These are phyloP conservation scores for Chrysoporthe austroafricana DNA, from an alignment of 2,329 filamentous ascomycete species.

Conservation along the genomic window DNA sequence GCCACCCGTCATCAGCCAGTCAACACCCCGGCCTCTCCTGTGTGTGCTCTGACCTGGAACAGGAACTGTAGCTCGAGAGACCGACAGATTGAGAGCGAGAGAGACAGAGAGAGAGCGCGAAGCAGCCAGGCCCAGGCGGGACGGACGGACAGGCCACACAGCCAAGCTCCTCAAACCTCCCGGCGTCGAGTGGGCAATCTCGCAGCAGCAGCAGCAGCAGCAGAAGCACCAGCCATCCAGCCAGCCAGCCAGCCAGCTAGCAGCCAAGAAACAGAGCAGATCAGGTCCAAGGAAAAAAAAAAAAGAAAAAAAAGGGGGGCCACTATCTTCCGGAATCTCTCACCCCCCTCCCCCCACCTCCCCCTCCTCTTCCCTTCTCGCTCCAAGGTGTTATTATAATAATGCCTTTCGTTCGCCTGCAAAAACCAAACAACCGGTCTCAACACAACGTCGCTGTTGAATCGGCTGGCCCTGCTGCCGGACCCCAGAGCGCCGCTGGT, in stretches of 20 bases:
- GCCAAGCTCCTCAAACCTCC: neutral
- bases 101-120: neutral
- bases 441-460: slow-evolving; percentile 57
- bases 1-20: slow-evolving; percentile 13
- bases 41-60: slow-evolving; percentile 7
- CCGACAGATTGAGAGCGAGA: neutral
- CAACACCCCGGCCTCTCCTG: slow-evolving; percentile 6
- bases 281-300: neutral
- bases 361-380: neutral
- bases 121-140: neutral
- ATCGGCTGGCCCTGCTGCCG: slow-evolving; percentile 26
- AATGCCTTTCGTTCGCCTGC: slow-evolving; percentile 61
- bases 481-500: slow-evolving; percentile 32
- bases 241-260: neutral
- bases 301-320: slow-evolving; percentile 5
- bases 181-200: neutral
- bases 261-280: neutral
- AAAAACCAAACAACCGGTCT: slow-evolving; percentile 60
- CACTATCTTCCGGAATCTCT: slow-evolving; percentile 2
- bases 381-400: slow-evolving; percentile 30
- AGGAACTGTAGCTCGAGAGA: slow-evolving; percentile 4
- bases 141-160: neutral
- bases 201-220: slow-evolving; percentile 5
- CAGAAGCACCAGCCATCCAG: neutral
- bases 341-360: neutral